phyloP scores from a whole-genome alignment of 2,329 filamentous ascomycete species.

The Clonostachys rosea region DNA sequence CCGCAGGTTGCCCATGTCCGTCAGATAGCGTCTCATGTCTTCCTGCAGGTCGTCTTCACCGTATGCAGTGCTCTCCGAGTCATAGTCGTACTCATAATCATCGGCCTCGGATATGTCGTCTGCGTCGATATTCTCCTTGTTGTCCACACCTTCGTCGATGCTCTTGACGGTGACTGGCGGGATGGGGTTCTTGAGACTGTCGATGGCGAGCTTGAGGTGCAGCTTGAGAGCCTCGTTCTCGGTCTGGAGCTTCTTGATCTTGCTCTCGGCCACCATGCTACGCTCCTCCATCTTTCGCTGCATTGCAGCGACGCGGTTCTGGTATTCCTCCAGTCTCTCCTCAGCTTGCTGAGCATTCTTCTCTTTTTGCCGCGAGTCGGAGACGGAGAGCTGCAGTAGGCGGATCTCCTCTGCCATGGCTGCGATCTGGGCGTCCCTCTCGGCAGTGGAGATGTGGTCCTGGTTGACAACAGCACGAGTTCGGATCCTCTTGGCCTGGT shows the following conservation, averaged over 20 bases:
- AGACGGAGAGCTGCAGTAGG: slow-evolving; percentile 70
- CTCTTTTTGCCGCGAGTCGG: slow-evolving; percentile 61
- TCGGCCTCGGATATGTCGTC: slow-evolving; percentile 44
- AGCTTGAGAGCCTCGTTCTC: slow-evolving; percentile 87
- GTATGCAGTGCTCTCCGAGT: slow-evolving; percentile 36
- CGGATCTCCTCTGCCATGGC: slow-evolving; percentile 97
- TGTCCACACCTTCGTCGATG: slow-evolving; percentile 13
- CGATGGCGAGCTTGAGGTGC: slow-evolving; percentile 82
- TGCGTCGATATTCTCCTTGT: slow-evolving; percentile 25
- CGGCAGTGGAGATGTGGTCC: slow-evolving; percentile 85
- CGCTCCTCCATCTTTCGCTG: slow-evolving; percentile 96
- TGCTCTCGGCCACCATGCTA: slow-evolving; percentile 83
- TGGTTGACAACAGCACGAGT: slow-evolving; percentile 94
- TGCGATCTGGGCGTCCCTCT: slow-evolving; percentile 88
- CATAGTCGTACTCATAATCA: slow-evolving; percentile 55
- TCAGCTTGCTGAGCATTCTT: slow-evolving; percentile 74
- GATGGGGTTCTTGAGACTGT: slow-evolving; percentile 88
- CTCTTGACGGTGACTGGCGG: slow-evolving; percentile 45
- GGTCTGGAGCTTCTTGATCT: slow-evolving; percentile 84
- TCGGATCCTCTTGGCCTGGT: slow-evolving; percentile 96
- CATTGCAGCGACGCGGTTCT: slow-evolving; percentile 83
- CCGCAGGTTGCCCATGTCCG: slow-evolving; percentile 69
- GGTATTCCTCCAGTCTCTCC: slow-evolving; percentile 89
- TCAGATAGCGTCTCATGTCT: slow-evolving; percentile 79
- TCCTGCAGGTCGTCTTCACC: slow-evolving; percentile 67